These are phyloP conservation scores for Silene conica DNA, from an alignment of 148 eudicot species.

Conservation along the genomic window DNA sequence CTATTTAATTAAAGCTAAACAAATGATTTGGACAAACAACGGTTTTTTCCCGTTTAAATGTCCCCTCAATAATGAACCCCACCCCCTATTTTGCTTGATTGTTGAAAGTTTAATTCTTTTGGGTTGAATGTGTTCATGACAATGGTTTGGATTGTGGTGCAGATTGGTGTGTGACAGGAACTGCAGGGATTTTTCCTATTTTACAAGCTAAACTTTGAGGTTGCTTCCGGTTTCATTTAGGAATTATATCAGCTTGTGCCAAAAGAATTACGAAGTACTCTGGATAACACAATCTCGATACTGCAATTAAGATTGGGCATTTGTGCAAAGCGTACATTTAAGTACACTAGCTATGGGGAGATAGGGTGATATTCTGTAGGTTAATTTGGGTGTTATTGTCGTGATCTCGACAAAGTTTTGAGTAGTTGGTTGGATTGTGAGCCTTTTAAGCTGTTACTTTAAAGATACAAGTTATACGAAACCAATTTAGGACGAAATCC, in stretches of 20 bases:
- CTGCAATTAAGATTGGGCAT: not conserved
- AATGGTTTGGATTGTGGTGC: conserved; percentile 11
- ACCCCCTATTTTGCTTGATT: no score
- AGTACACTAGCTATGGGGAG: not conserved
- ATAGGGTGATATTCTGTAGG: not conserved
- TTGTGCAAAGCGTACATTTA: not conserved
- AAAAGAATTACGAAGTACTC: no score
- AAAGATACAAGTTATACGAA: not conserved
- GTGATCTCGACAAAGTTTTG: not conserved
- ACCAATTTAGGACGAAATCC: no score
- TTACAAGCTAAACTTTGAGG: not conserved
- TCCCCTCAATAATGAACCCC: not conserved
- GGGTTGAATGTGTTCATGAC: no score
- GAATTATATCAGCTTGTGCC: no score
- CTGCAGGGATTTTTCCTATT: conserved; percentile 24
- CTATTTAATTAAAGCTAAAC: no score
- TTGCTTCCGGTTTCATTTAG: no score
- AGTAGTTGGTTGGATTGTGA: not conserved
- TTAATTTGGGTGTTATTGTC: conserved; percentile 9
- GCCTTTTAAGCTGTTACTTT: not conserved
- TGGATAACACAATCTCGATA: no score
- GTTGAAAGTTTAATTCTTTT: not conserved
- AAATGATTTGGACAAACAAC: no score
- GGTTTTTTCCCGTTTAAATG: not conserved
- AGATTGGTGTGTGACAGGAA: conserved; percentile 25